Base-by-base conservation (phyloP, 140 eudicot genomes). In the Anethum foeniculum region DNA sequence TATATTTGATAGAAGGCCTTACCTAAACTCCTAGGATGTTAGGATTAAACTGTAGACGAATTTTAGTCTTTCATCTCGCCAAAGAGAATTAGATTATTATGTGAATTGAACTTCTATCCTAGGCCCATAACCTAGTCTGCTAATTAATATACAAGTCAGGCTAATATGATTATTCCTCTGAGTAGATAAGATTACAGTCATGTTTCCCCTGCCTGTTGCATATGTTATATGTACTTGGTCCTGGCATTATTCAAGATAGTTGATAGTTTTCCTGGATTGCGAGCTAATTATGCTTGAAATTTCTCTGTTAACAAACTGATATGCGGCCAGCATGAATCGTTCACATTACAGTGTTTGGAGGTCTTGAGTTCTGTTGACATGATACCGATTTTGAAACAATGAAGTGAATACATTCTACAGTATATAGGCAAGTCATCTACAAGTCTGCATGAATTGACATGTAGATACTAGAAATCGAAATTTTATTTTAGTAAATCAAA, bases 331-430 rank as follows among this genome's bases (percentile, higher is more conserved):
- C 67, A 58, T 58, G 23, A 1, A 7, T 23, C 14, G 30, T 60
- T 8, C 34, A 60, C 34, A 52, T 10, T 46, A 46, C 48, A 44
- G 6, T 60, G 69, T 25, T n/a, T 25, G 34, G 34, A 60, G 69
- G 34, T 58, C 69, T 60, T 60, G 69, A 60, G 34, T 60, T n/a
- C 68, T 60, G 68, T 60, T 18, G 68, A 60, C 68, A 60, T 60
- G 68, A 60, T 4, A 46, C 16, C 16, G 1, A 25, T 8, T n/a
- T 8, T 60, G 0, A 4, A 60, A 46, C 51, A 46, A 10, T 46
- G 2, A 46, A 46, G 51, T 46, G 51, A 46, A 60, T 2, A n/a
- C 16, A 10, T 25, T 60, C 69, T 0, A 41, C 9, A 7, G 46
- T 41, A 60, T 25, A 60, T 10, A 16, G 64, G 34, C 69, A 60